Percentiles rank a stretch among this genome's conserved stretches.
These are phyloP conservation scores for Huiozyma sinensis DNA, from an alignment of 805 yeast species.

Conservation along the genomic window DNA sequence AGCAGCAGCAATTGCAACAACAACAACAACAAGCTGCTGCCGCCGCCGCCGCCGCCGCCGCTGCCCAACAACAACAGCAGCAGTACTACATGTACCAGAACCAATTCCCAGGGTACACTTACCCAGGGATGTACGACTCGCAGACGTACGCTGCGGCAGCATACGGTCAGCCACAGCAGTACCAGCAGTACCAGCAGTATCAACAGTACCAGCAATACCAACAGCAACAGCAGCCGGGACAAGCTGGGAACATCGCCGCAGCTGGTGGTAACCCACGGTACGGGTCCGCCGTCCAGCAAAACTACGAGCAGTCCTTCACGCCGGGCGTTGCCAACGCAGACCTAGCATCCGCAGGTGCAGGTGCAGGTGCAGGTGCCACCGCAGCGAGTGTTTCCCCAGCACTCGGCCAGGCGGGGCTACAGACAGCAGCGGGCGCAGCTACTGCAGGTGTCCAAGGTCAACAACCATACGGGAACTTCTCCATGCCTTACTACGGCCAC, in stretches of 20 bases:
- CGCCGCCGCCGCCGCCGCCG: constrained; percentile 14
- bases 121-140: constrained; percentile 29
- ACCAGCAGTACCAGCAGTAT: constrained; percentile 8
- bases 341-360: not conserved
- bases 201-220: constrained; percentile 2
- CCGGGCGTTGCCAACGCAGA: constrained; percentile 17
- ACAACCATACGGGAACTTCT: constrained; percentile 25
- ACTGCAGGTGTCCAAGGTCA: constrained; percentile 13
- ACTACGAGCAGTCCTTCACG: constrained; percentile 18
- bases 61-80: constrained; percentile 23
- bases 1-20: constrained; percentile 1
- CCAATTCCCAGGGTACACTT: constrained; percentile 29
- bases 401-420: constrained; percentile 12
- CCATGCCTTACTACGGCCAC: constrained; percentile 28
- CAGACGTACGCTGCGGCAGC: constrained; percentile 18
- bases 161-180: constrained; percentile 23
- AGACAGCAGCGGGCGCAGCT: constrained; percentile 8
- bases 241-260: constrained; percentile 5
- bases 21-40: constrained; percentile 18
- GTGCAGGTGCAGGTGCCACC: constrained; percentile 3
- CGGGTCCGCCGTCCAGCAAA: constrained; percentile 15
- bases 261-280: constrained; percentile 7
- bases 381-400: constrained; percentile 12
- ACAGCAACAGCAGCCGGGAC: not conserved
- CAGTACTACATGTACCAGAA: constrained; percentile 30